Evolutionary conservation across 371 early-diverging fungal species (phyloP).

Genomic region (Umbelopsis sp.): DNA sequence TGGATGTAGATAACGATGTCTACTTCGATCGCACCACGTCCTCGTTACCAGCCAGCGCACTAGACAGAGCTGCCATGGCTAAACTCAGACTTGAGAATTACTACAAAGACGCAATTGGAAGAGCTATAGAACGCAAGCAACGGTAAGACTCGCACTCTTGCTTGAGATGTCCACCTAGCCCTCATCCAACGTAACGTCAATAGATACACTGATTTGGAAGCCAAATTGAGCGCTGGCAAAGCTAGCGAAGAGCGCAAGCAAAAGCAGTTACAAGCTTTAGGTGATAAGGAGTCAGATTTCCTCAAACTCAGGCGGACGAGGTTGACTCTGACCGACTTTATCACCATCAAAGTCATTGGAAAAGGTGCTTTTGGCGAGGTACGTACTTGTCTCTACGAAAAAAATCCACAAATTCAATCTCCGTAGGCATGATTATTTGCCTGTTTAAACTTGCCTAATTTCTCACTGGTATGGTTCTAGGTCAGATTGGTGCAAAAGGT

Average conservation of each 20-base stretch:
- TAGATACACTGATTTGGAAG: constrained; percentile 83
- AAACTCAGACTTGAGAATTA: constrained; percentile 88
- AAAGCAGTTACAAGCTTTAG: constrained; percentile 77
- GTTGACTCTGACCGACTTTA: constrained; percentile 93
- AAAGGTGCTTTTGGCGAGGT: constrained; percentile 99
- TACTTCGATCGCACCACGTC: constrained; percentile 62
- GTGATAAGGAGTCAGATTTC: constrained; percentile 92
- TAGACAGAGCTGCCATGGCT: constrained; percentile 87
- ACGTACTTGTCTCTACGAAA: not conserved
- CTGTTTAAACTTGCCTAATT: not conserved
- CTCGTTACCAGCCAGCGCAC: constrained; percentile 69
- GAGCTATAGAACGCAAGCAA: constrained; percentile 87
- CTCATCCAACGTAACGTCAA: not conserved
- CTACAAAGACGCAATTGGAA: constrained; percentile 86
- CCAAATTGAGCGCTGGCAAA: constrained; percentile 68
- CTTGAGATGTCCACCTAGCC: not conserved
- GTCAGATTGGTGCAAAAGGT: constrained; percentile 94
- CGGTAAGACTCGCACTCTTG: constrained; percentile 48
- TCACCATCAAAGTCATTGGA: constrained; percentile 97
- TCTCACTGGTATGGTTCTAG: constrained; percentile 29
- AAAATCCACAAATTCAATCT: not conserved
- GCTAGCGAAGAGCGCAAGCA: constrained; percentile 88
- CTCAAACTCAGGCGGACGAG: constrained; percentile 89
- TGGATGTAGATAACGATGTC: constrained; percentile 23
- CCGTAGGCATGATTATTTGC: not conserved